Evolutionary conservation across 2,329 filamentous ascomycete genomes (phyloP), one percentile per base, ranked within the genome.

Genomic region (Colletotrichum lini): DNA sequence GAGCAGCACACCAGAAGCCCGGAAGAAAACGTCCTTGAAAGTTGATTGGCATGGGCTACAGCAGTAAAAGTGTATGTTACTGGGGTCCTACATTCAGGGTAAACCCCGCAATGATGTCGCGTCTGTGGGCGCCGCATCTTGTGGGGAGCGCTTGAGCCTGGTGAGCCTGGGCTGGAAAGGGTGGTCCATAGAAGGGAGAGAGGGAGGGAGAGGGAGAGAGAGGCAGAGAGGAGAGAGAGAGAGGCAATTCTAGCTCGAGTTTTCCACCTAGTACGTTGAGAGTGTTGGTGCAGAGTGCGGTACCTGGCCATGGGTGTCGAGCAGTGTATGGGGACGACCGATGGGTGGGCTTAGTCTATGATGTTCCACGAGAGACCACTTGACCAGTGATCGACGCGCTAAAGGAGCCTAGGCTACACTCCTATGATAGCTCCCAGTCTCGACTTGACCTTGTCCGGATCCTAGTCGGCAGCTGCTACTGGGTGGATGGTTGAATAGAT

Each of bases 301-400:
- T 30, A 30, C 30, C 30, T 30, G 30, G 49, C 49, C 21, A 12
- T 52, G 21, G 21, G 23, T 23, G 13, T 16, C 42, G 3, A 44
- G 42, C 42, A 44, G 47, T 50, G 50, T 16, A 40, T 15, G 23
- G 23, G 18, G 26, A 50, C 42, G 21, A 53, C 57, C 15, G 61
- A 47, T 38, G 50, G 16, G 13, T 38, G 16, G 64, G 57, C 52
- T 52, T 57, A 47, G 47, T 62, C 57, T 16, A 44, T 59, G 68
- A 67, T 57, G 64, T 57, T 45, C 50, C 50, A 26, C 26, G n/a
- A 23, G 15, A 35, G 40, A 42, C 57, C 68, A 67, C 50, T 70
- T 47, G 57, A 58, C 50, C 44, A 45, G 50, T 52, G 68, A 70
- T 70, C 64, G 68, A 61, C 67, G 40, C 56, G 52, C 67, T 70